These are phyloP conservation scores for Ramularia endophylla DNA, from an alignment of 2,329 filamentous ascomycete genomes.

Conservation along the genomic window DNA sequence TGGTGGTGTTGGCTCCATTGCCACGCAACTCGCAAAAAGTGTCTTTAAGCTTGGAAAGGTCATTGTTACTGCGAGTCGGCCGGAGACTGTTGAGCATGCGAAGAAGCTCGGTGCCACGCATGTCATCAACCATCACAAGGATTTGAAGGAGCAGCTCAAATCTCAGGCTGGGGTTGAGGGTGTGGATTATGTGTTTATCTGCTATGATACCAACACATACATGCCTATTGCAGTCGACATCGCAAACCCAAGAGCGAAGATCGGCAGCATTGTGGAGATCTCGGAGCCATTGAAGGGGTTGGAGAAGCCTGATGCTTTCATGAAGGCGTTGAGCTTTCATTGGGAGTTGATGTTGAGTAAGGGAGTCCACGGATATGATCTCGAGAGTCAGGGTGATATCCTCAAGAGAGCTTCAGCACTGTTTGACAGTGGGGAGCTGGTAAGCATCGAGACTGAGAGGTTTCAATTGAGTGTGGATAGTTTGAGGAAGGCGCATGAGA, in stretches of 20 bases:
- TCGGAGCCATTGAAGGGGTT: conserved; percentile 8
- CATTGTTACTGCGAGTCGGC: conserved; percentile 38
- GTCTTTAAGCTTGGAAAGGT: conserved; percentile 22
- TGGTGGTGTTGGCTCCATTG: conserved; percentile 41
- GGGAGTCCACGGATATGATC: conserved; percentile 8
- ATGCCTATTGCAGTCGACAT: conserved; percentile 11
- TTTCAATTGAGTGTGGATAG: conserved; percentile 6
- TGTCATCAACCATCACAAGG: conserved; percentile 38
- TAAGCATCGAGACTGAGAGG: conserved; percentile 7
- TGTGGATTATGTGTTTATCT: conserved; percentile 16
- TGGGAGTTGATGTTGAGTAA: conserved; percentile 17
- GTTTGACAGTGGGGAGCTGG: conserved; percentile 6
- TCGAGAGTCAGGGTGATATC: conserved; percentile 15
- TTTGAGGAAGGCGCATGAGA: conserved; percentile 13
- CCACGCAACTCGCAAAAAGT: conserved; percentile 38
- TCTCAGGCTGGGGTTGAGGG: conserved; percentile 6
- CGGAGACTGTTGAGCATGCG: conserved; percentile 36
- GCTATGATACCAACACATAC: conserved; percentile 11
- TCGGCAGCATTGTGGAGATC: conserved; percentile 13
- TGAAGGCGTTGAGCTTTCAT: conserved; percentile 9
- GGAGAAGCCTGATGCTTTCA: conserved; percentile 9
- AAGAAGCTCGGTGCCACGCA: conserved; percentile 40
- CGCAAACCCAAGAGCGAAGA: conserved; percentile 11
- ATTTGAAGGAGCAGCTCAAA: conserved; percentile 34
- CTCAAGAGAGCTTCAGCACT: conserved; percentile 6